Evolutionary conservation across 2,329 filamentous ascomycete genomes (phyloP), one percentile per base, ranked within the genome.

Genomic region (Colletotrichum incanum): DNA sequence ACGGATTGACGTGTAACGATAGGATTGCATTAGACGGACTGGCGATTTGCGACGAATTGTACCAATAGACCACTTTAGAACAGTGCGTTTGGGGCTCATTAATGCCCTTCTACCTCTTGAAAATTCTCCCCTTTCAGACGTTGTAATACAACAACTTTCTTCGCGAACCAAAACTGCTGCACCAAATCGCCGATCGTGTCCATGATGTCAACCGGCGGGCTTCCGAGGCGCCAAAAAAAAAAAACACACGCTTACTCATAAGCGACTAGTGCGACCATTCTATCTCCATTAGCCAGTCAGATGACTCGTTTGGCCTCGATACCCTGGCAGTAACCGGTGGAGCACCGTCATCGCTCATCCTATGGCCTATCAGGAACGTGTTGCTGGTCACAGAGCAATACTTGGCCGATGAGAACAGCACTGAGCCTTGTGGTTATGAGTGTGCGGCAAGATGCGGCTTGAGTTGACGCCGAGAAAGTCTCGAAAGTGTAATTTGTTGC

Each of bases 21-120:
- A 70, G 66, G 73, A 75, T 71, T 74, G 77, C 77, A 78, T 77
- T 79, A 78, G 77, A 79, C 77, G 76, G 76, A 75, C 56, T 75
- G 74, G 68, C 73, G 74, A 73, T 73, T 71, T 73, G 64, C 71
- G 54, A 56, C 71, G 54, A 56, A 56, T 72, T 78, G 77, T 78
- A 78, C 65, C 74, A 64, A 78, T 78, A 78, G 76, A 78, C 73
- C 66, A 73, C 71, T 63, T 60, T 78, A 78, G 76, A 78, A 77
- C 61, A 75, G 66, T 68, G 71, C 50, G 59, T 61, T 71, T 56
- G 26, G n/a, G 71, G 71, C 71, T 59, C 37, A 14, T 47, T 62
- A 58, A 72, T 58, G 58, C 55, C 59, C 64, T 56, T 39, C 37
- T 69, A n/a, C 54, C 71, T 65, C 50, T 69, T 59, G 64, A 69